Base-by-base conservation (phyloP, 2,329 filamentous ascomycete species). In the Thelonectria discophora region DNA sequence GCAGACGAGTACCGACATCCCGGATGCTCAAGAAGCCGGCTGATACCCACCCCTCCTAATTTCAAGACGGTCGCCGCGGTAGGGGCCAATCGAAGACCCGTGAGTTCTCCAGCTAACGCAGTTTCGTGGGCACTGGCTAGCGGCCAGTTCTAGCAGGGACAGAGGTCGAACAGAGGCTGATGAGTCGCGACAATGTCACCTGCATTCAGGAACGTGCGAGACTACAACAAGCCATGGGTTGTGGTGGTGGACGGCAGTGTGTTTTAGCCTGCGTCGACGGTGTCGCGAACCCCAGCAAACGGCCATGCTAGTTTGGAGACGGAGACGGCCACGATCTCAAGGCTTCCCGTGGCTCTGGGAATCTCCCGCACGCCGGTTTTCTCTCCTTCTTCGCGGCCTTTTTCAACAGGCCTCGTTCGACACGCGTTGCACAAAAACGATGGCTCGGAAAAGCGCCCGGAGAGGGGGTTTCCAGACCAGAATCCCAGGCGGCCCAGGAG, bases 151-250 rank as follows among this genome's bases (percentile, higher is more conserved):
- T 52, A 70, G 63, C 60, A 64, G 56, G 21, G 52, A 54, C 62
- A 40, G 20, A 67, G 61, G 64, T 63, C 65, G 57, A 63, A 59
- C 53, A 27, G 60, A 62, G 60, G 59, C 65, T 69, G 64, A 69
- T 63, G 67, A 72, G 70, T 70, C 62, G 67, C 64, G 64, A 62
- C 64, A 58, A 61, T 68, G 67, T 69, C 67, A 69, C 70, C 68
- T 65, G 65, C 66, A 70, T 71, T 63, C 71, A 73, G 71, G 71
- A 73, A 73, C 71, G 69, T 69, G 71, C 65, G 56, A 72, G 62
- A 61, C 71, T 73, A 73, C 65, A 63, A 69, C 69, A 73, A 73
- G 71, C 71, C 69, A 71, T 72, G 55, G 52, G 64, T 50, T 63
- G 58, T 66, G 69, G 69, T 62, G 58, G 67, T 68, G 58, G 65